Percentiles rank a stretch among this genome's conserved stretches.
Conservation (phyloP, 2,329 filamentous ascomycete species). For the Calonectria ilicicola region DNA sequence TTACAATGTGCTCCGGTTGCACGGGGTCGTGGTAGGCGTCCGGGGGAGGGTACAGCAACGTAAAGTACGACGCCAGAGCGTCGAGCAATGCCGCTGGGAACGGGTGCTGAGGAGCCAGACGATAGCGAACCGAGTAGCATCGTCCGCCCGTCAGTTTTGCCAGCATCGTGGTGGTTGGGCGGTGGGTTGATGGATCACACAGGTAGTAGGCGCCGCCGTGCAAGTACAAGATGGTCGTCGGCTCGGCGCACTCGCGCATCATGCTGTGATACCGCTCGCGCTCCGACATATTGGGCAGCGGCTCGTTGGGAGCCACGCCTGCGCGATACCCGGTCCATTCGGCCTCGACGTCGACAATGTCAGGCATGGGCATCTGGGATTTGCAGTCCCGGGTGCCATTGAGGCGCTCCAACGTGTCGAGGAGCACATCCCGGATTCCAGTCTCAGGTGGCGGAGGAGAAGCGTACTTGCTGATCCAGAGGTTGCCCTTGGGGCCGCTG, state of each 20-base stretch:
- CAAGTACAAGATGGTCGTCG: slow-evolving; percentile 77
- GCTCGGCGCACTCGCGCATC: slow-evolving; percentile 74
- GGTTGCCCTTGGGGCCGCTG: slow-evolving; percentile 77
- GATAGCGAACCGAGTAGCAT: slow-evolving; percentile 79
- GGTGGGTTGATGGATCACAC: slow-evolving; percentile 77
- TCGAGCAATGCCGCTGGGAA: slow-evolving; percentile 83
- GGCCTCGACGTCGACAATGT: slow-evolving; percentile 69
- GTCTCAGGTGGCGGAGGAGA: slow-evolving; percentile 70
- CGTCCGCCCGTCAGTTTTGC: slow-evolving; percentile 76
- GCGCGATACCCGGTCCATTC: slow-evolving; percentile 82
- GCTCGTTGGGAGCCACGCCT: slow-evolving; percentile 60
- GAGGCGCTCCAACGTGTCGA: slow-evolving; percentile 61
- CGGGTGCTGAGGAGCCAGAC: slow-evolving; percentile 78
- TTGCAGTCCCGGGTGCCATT: slow-evolving; percentile 24
- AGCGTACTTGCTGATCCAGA: slow-evolving; percentile 83
- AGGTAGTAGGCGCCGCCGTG: slow-evolving; percentile 83
- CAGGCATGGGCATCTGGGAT: slow-evolving; percentile 56
- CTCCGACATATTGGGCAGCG: slow-evolving; percentile 69
- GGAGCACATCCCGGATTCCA: slow-evolving; percentile 68
- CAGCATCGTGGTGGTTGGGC: slow-evolving; percentile 68
- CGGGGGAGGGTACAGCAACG: slow-evolving; percentile 77
- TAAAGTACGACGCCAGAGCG: slow-evolving; percentile 78
- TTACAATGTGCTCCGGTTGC: slow-evolving; percentile 73
- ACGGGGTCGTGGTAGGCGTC: slow-evolving; percentile 76
- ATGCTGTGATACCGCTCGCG: slow-evolving; percentile 73